Conservation (phyloP, 805 yeast genomes). For the Myxozyma sirexii region DNA sequence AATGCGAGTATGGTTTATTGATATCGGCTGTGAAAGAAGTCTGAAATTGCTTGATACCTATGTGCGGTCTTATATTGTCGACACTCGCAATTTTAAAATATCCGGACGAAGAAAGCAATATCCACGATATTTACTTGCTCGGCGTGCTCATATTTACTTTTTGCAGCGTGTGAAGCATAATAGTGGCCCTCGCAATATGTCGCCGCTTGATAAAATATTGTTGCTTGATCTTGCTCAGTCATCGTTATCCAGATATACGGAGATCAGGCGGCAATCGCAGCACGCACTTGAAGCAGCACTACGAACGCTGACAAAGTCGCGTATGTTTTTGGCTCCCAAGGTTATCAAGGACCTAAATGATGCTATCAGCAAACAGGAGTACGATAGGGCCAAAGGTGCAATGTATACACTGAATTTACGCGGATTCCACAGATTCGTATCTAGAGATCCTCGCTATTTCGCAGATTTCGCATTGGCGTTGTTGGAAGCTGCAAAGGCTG, state of each 20-base stretch:
- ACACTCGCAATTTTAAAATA: conserved; percentile 62
- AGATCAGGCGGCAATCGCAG: conserved; percentile 72
- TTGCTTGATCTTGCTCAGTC: conserved; percentile 65
- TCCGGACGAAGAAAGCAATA: conserved; percentile 66
- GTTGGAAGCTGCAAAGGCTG: conserved; percentile 23
- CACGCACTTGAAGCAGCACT: conserved; percentile 65
- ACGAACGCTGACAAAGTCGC: conserved; percentile 69
- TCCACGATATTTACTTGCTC: conserved; percentile 77
- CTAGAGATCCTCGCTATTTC: conserved; percentile 17
- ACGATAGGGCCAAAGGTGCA: conserved; percentile 64
- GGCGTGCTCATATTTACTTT: conserved; percentile 73
- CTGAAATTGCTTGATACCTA: conserved; percentile 59
- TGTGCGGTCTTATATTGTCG: conserved; percentile 56
- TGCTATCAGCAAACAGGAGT: conserved; percentile 54
- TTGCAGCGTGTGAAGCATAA: conserved; percentile 71
- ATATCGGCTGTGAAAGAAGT: conserved; percentile 73
- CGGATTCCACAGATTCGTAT: conserved; percentile 23
- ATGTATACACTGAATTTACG: conserved; percentile 23
- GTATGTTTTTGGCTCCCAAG: conserved; percentile 54
- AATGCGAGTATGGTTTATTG: conserved; percentile 74
- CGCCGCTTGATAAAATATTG: conserved; percentile 62
- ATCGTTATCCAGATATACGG: conserved; percentile 69
- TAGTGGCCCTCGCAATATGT: conserved; percentile 71
- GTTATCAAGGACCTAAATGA: conserved; percentile 54
- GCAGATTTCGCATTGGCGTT: conserved; percentile 18